A percentile compares a stretch with the other conserved stretches of the same genome.
phyloP scores from a whole-genome alignment of 192 early-diverging fungal genomes.

The Coemansia sp. region DNA sequence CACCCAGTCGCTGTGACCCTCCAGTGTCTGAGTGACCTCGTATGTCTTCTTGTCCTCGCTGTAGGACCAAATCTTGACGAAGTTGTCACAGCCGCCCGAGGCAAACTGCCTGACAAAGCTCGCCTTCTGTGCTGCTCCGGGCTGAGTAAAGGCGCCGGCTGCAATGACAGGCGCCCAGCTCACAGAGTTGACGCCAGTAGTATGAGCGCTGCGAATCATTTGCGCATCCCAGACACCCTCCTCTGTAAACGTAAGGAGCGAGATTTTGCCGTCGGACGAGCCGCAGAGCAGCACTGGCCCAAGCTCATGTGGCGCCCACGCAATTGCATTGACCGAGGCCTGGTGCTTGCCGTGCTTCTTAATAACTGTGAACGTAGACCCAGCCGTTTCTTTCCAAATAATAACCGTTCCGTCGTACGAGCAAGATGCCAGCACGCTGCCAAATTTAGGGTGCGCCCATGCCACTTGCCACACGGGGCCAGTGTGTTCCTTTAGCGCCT shows the following conservation, averaged over 20 bases:
- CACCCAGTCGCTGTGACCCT: conserved; percentile 97
- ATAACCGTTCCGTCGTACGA: conserved; percentile 94
- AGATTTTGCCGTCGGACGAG: conserved; percentile 94
- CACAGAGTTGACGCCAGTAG: conserved; percentile 90
- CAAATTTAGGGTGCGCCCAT: conserved; percentile 99
- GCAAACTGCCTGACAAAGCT: conserved; percentile 78
- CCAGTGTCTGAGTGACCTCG: conserved; percentile 77
- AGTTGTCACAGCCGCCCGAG: conserved; percentile 93
- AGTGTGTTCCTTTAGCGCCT: conserved; percentile 70
- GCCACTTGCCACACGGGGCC: conserved; percentile 99
- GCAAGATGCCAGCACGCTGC: conserved; percentile 92
- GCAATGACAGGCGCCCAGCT: conserved; percentile 91
- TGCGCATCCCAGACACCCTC: conserved; percentile 85
- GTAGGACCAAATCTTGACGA: conserved; percentile 88
- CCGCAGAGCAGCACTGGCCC: conserved; percentile 89
- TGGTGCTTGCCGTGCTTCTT: conserved; percentile 87
- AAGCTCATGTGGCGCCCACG: conserved; percentile 97
- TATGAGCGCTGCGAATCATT: conserved; percentile 77
- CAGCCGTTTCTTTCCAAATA: conserved; percentile 93
- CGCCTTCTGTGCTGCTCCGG: conserved; percentile 32
- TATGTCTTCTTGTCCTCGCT: conserved; percentile 74
- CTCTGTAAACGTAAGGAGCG: conserved; percentile 89
- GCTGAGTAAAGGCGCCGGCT: conserved; percentile 55
- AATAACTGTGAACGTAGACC: conserved; percentile 44
- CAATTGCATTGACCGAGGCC: conserved; percentile 94